Base-by-base conservation (phyloP, 177 flowering plant genomes). In the Vitis hybrid region DNA sequence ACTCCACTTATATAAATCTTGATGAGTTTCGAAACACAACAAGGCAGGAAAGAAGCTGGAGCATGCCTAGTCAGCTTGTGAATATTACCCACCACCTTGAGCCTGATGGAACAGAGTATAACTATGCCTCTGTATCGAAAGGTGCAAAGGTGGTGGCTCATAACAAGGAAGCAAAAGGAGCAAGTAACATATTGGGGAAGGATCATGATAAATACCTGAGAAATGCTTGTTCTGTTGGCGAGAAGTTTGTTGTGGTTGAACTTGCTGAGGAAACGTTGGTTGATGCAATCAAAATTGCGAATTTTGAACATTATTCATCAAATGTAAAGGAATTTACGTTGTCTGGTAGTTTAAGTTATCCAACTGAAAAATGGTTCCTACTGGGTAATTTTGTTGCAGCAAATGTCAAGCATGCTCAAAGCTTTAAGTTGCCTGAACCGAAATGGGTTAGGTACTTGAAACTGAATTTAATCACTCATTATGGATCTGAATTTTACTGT, bases 401-500 rank as follows among this genome's bases (percentile, higher is more conserved):
- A 26, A 93, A 93, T 70, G 91, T 81, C 49, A 93, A 88, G 80
- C 91, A 88, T 51, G 73, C 79, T 18, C 98, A 93, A 72, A 79
- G 79, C 60, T 93, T 90, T 71, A 78, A 77, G 79, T 81, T 91
- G 55, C 83, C 82, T 12, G 94, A 89, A 66, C 97, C 98, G 16
- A 89, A 90, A 71, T 93, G 97, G 94, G 83, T 83, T 12, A 85
- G 94, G 60, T 91, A 93, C 73, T 80, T 91, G 85, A 93, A 82
- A 74, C 61, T 93, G 68, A 82, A 75, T 60, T 72, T 93, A 58
- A 78, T 84, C 9, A 88, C 86, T 71, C 98, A 91, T 78, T 89
- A 91, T 78, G 98, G 98, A 2, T 86, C 94, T 48, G 94, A 89
- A 71, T 90, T 89, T 73, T 93, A 91, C 75, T 93, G 98, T 78